Percentiles rank a stretch among this genome's conserved stretches.
These are phyloP conservation scores for Phyllostachys edulis DNA, from an alignment of 176 grass and related monocot species.

Conservation along the genomic window DNA sequence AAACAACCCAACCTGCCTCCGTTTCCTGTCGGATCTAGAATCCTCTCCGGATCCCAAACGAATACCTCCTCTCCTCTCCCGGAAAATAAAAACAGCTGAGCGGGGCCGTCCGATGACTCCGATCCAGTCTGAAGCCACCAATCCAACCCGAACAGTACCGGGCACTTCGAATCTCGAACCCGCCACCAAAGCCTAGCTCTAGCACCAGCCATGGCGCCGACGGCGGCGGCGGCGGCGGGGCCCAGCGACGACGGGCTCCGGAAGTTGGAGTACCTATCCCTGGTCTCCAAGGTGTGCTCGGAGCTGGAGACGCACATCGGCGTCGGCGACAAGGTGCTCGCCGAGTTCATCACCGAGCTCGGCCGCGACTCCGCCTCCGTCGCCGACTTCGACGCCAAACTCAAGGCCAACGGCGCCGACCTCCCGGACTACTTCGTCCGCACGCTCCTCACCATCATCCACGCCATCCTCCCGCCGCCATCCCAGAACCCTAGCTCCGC, in stretches of 20 bases:
- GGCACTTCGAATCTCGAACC: background rate
- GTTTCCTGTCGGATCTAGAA: too few relatives aligned
- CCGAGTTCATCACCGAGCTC: constrained; percentile 81
- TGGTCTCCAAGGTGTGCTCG: constrained; percentile 71
- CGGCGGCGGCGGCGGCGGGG: constrained; percentile 24
- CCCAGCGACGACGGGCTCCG: constrained; percentile 48
- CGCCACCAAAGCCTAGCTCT: constrained; percentile 33
- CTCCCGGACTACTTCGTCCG: constrained; percentile 81
- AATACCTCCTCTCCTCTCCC: too few relatives aligned
- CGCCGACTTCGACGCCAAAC: constrained; percentile 56
- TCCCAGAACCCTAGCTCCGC: constrained; percentile 35
- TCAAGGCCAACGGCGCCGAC: constrained; percentile 66
- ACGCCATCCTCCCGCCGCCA: constrained; percentile 76
- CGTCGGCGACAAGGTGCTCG: constrained; percentile 72
- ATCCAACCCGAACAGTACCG: background rate
- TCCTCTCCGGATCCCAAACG: too few relatives aligned
- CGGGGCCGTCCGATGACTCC: too few relatives aligned
- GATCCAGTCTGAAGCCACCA: too few relatives aligned
- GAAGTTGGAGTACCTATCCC: constrained; percentile 71
- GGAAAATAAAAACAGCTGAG: too few relatives aligned
- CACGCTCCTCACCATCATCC: constrained; percentile 77
- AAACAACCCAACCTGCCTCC: too few relatives aligned
- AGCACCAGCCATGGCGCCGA: constrained; percentile 28
- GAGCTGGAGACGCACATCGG: constrained; percentile 80
- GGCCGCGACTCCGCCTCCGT: constrained; percentile 53